Base-by-base conservation (phyloP, 495 filamentous ascomycete genomes). In the Lindgomyces ingoldianus region DNA sequence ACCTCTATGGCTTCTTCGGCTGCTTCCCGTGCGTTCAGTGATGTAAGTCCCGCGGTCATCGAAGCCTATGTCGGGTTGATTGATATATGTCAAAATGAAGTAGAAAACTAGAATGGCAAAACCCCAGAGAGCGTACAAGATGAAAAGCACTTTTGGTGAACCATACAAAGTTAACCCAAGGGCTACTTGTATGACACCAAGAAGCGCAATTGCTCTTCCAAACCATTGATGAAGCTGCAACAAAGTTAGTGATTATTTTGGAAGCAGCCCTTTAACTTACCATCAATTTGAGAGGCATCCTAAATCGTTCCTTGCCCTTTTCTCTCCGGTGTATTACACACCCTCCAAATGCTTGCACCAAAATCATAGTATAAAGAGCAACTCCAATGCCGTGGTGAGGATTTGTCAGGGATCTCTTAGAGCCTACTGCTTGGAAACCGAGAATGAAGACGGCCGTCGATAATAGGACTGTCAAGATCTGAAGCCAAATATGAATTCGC, bases 91-190 rank as follows among this genome's bases (percentile, higher is more conserved):
- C 10, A 96, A 79, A 27, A 91, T 76, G 64, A 96, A 92, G 74
- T 88, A 95, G 16, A 80, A 60, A 1, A 89, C 58, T 4, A 95
- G 60, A 11, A 93, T 77, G 16, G 84, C 80, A 11, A 83, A 86
- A 70, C 84, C 87, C 70, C 84, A 89, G 1, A 97, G 62, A 0
- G 93, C 80, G 70, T 87, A 98, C 3, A 97, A 79, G 58, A 98
- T 87, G 73, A 98, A 98, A 0, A 91, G 79, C 12, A 78, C 78
- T 73, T 89, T 85, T 14, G 95, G 94, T 30, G 91, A 94, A 16
- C 94, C 94, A 70, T 97, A 98, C 11, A 98, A 81, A 3, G 91
- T 93, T 51, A 98, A 81, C 0, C 94, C 94, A 0, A 98, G 78
- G 0, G 93, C 90, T 25, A 98, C 86, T 73, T 98, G 95, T 8